phyloP scores from a whole-genome alignment of 1,284 basidiomycete genomes.

The Moesziomyces globuligerus region DNA sequence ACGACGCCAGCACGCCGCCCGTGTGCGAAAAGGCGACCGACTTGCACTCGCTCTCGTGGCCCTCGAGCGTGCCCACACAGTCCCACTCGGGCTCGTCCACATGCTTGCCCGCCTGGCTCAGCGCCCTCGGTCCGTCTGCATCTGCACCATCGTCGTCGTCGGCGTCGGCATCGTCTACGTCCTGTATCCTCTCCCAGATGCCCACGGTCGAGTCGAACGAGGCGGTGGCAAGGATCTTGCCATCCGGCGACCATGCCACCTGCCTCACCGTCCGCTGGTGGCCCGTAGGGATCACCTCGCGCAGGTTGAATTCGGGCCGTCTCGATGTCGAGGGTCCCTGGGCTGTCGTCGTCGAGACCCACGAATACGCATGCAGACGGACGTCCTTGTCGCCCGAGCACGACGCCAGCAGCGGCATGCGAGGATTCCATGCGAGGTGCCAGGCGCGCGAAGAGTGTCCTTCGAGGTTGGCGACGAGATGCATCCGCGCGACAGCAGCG shows the following conservation, averaged over 20 bases:
- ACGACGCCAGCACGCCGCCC: constrained; percentile 87
- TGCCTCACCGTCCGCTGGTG: constrained; percentile 91
- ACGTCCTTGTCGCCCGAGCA: constrained; percentile 95
- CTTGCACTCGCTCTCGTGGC: constrained; percentile 98
- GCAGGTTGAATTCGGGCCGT: constrained; percentile 56
- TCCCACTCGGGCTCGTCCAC: constrained; percentile 72
- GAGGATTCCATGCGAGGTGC: constrained; percentile 91
- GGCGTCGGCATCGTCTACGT: constrained; percentile 31
- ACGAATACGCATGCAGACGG: constrained; percentile 80
- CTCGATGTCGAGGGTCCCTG: constrained; percentile 41
- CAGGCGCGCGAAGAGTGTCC: constrained; percentile 71
- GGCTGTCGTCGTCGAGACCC: constrained; percentile 36
- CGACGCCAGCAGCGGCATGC: constrained; percentile 82
- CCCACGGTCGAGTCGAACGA: constrained; percentile 94
- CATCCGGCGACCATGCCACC: constrained; percentile 89
- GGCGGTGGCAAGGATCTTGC: constrained; percentile 87
- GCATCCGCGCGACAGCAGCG: constrained; percentile 14
- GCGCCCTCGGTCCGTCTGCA: constrained; percentile 35
- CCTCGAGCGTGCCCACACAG: constrained; percentile 86
- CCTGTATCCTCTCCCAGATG: constrained; percentile 78
- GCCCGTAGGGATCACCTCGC: constrained; percentile 73
- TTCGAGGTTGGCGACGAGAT: constrained; percentile 38
- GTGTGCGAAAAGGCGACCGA: constrained; percentile 83
- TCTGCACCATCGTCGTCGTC: constrained; percentile 4
- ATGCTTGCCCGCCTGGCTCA: constrained; percentile 68